phyloP scores from a whole-genome alignment of 441 rosid genomes.

The Corymbia citriodora region DNA sequence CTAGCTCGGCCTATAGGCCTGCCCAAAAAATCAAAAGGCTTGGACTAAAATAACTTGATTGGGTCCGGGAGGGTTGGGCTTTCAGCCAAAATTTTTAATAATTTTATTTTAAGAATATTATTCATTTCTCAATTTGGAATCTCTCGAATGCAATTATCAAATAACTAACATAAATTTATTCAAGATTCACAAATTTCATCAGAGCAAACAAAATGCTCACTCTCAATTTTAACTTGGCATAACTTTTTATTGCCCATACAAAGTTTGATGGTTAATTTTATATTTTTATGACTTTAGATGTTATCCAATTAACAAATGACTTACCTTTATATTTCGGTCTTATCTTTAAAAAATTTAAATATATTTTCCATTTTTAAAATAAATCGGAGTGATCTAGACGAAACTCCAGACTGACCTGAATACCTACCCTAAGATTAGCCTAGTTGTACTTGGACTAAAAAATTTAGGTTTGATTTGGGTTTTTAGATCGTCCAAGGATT shows the following conservation, averaged over 20 bases:
- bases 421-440: neutral
- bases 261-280: neutral
- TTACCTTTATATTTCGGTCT: neutral
- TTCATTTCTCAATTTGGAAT: neutral
- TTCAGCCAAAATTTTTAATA: neutral
- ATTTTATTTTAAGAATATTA: neutral
- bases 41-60: neutral
- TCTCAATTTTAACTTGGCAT: neutral
- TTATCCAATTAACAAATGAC: neutral
- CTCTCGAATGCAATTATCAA: neutral
- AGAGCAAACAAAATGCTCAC: neutral
- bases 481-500: accelerated
- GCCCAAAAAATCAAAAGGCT: neutral
- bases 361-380: neutral
- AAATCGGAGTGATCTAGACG: accelerated
- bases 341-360: neutral
- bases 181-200: neutral
- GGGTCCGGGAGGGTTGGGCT: neutral
- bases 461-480: accelerated
- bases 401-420: neutral
- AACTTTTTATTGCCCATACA: neutral
- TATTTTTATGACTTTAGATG: neutral
- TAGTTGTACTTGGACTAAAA: neutral
- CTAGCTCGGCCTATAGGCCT: neutral
- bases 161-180: neutral